Evolutionary conservation across 257 asterid genomes (phyloP).

Genomic region (Nicotiana noctiflora): DNA sequence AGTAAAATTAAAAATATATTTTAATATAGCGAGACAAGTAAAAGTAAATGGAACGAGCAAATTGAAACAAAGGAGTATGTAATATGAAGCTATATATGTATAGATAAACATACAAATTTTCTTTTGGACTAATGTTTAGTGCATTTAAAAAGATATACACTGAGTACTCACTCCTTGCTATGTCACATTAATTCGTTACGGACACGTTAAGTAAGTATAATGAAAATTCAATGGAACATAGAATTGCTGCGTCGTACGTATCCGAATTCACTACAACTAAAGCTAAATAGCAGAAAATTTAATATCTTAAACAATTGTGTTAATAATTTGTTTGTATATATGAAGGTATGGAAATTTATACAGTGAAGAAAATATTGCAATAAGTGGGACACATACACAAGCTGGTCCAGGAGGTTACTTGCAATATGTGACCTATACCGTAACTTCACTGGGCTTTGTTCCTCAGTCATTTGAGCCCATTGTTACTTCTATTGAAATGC

Average conservation of each 20-base stretch:
- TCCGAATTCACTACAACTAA: no score
- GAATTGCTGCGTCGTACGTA: no score
- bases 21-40: no score
- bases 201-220: background rate
- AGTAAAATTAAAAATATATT: no score
- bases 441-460: slow-evolving; percentile 59
- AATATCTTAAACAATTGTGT: background rate
- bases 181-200: background rate
- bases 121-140: no score
- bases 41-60: no score
- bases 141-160: background rate
- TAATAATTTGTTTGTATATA: background rate
- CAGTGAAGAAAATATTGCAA: slow-evolving; percentile 48
- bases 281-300: no score
- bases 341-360: slow-evolving; percentile 51
- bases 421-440: slow-evolving; percentile 42
- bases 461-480: slow-evolving; percentile 55
- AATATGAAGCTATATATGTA: no score
- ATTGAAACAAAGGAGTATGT: no score
- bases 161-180: no score
- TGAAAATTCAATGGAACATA: background rate
- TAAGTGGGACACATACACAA: slow-evolving; percentile 64
- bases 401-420: slow-evolving; percentile 70
- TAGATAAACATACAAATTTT: no score
- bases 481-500: slow-evolving; percentile 46